A percentile compares a stretch with the other conserved stretches of the same genome.
These are phyloP conservation scores for Thalia dealbata DNA, from an alignment of 176 grass and related monocot species.

Conservation along the genomic window DNA sequence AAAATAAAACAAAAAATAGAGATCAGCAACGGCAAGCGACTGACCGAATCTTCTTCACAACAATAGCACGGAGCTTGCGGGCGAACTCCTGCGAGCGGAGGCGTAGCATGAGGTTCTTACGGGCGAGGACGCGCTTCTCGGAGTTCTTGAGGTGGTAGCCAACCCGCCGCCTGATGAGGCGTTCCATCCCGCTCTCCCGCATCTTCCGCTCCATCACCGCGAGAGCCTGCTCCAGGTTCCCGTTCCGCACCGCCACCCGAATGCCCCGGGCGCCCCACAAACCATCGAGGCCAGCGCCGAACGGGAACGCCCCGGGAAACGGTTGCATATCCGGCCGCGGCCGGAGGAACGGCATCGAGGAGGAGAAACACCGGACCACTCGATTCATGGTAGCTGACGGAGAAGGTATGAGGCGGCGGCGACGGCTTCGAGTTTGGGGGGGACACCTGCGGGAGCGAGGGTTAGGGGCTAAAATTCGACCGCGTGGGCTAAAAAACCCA, in stretches of 20 bases:
- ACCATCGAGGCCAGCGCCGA: not conserved
- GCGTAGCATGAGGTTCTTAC: constrained; percentile 72
- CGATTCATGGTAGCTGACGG: constrained; percentile 2
- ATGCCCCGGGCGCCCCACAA: constrained; percentile 49
- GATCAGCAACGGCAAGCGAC: not conserved
- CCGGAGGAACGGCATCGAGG: not conserved
- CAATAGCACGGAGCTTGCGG: constrained; percentile 67
- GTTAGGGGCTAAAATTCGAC: too few relatives aligned
- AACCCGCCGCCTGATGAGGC: constrained; percentile 48
- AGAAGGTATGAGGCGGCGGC: too few relatives aligned
- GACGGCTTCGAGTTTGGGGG: too few relatives aligned
- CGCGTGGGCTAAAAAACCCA: too few relatives aligned
- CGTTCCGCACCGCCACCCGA: constrained; percentile 60
- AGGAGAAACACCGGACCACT: not conserved
- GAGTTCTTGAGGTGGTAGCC: constrained; percentile 82
- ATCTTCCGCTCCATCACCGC: constrained; percentile 66
- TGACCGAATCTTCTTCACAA: constrained; percentile 92
- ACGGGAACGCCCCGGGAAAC: constrained; percentile 10
- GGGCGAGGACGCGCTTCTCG: constrained; percentile 83
- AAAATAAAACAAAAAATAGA: not conserved
- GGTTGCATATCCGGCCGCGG: not conserved
- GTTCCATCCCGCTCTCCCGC: constrained; percentile 71
- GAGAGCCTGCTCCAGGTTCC: constrained; percentile 79
- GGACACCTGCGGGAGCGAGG: too few relatives aligned
- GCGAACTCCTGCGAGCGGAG: constrained; percentile 72